These are phyloP conservation scores for Coleophoma cylindrospora DNA, from an alignment of 2,329 filamentous ascomycete species.

Conservation along the genomic window DNA sequence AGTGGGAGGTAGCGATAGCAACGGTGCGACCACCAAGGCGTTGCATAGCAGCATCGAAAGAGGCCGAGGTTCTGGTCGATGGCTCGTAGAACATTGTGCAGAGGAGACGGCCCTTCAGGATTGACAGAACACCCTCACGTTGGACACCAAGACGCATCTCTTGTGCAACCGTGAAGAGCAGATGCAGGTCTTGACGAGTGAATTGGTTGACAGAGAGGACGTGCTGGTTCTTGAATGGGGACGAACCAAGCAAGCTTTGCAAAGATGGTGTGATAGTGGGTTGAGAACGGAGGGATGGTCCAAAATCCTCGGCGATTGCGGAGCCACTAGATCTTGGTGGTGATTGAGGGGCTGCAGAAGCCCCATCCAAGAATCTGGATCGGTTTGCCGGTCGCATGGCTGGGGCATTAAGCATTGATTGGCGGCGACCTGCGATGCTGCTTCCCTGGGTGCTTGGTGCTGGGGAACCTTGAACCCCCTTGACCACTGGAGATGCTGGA, in stretches of 20 bases:
- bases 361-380: slow-evolving; percentile 29
- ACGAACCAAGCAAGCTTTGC: slow-evolving; percentile 68
- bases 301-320: slow-evolving; percentile 38
- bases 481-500: slow-evolving; percentile 52
- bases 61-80: slow-evolving; percentile 89
- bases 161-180: slow-evolving; percentile 93
- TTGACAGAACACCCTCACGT: slow-evolving; percentile 81
- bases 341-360: slow-evolving; percentile 25
- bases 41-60: slow-evolving; percentile 98
- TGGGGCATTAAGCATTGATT: slow-evolving; percentile 26
- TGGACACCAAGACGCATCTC: slow-evolving; percentile 97
- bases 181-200: slow-evolving; percentile 78
- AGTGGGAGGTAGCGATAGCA: slow-evolving; percentile 74
- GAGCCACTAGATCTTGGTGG: slow-evolving; percentile 18
- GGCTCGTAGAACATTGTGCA: slow-evolving; percentile 97
- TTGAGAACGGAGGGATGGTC: slow-evolving; percentile 40
- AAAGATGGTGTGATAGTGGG: slow-evolving; percentile 56
- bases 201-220: slow-evolving; percentile 92
- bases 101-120: slow-evolving; percentile 80
- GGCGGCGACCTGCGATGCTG: slow-evolving; percentile 20
- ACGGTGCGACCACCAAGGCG: slow-evolving; percentile 86
- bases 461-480: slow-evolving; percentile 32
- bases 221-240: slow-evolving; percentile 84
- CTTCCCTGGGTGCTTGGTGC: slow-evolving; percentile 28
- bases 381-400: slow-evolving; percentile 28